phyloP scores from a whole-genome alignment of 805 yeast genomes.

The Saccharomycopsis sp. region DNA sequence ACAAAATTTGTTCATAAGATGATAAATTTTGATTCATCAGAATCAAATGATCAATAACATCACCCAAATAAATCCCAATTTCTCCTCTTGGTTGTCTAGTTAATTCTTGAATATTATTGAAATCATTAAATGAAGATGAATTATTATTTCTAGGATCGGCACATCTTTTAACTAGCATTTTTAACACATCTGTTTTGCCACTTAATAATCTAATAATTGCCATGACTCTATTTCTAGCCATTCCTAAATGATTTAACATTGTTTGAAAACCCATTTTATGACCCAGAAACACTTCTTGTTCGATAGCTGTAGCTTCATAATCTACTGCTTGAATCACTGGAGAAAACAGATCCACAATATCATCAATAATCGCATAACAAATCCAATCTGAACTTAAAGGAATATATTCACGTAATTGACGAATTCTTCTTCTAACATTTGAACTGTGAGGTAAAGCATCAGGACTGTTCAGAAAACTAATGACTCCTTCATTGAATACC shows the following conservation, averaged over 20 bases:
- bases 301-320: constrained; percentile 52
- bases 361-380: constrained; percentile 55
- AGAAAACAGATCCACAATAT: constrained; percentile 53
- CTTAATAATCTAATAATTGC: constrained; percentile 77
- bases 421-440: constrained; percentile 46
- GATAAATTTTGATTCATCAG: constrained; percentile 89
- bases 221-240: constrained; percentile 85
- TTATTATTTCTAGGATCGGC: constrained; percentile 37
- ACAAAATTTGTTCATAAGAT: constrained; percentile 86
- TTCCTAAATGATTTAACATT: constrained; percentile 78
- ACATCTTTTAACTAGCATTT: constrained; percentile 91
- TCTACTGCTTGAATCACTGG: constrained; percentile 49
- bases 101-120: background rate
- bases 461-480: constrained; percentile 50
- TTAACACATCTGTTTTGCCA: constrained; percentile 92
- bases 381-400: constrained; percentile 54
- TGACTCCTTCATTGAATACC: constrained; percentile 48
- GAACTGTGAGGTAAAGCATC: constrained; percentile 40
- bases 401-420: constrained; percentile 52
- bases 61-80: constrained; percentile 85
- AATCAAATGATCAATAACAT: constrained; percentile 92
- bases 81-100: constrained; percentile 70
- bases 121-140: background rate
- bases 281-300: constrained; percentile 74
- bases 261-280: constrained; percentile 61